Conservation (phyloP, 371 early-diverging fungal genomes). For the Umbelopsis sp. region DNA sequence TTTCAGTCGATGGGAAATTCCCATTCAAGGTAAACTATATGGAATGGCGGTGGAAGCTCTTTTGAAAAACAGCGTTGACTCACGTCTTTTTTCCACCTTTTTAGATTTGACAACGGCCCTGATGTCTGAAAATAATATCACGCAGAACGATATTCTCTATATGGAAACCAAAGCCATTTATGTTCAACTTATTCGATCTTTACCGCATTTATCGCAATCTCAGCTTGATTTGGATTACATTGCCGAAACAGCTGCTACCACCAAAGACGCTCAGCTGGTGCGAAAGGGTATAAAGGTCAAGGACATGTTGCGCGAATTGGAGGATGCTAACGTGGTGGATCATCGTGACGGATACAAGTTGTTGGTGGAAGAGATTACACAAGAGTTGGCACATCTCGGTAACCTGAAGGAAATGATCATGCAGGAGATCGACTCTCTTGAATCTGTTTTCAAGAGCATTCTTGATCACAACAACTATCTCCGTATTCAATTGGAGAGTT, state of each 20-base stretch:
- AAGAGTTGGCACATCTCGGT: conserved; percentile 89
- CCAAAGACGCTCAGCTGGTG: conserved; percentile 84
- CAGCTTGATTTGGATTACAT: conserved; percentile 70
- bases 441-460: conserved; percentile 89
- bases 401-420: conserved; percentile 86
- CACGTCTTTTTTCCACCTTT: neutral
- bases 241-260: conserved; percentile 85
- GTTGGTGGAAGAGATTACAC: conserved; percentile 86
- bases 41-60: neutral
- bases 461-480: conserved; percentile 92
- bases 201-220: conserved; percentile 63
- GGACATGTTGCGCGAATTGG: conserved; percentile 89
- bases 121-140: conserved; percentile 85
- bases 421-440: conserved; percentile 76
- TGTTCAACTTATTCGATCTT: conserved; percentile 89
- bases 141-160: conserved; percentile 91
- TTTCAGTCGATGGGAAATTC: conserved; percentile 92
- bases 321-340: conserved; percentile 77
- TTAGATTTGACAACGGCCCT: conserved; percentile 54
- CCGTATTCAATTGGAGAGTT: conserved; percentile 83
- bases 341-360: conserved; percentile 75
- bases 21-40: conserved; percentile 69
- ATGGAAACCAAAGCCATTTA: conserved; percentile 94
- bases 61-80: neutral
- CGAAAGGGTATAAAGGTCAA: conserved; percentile 92